phyloP scores from a whole-genome alignment of 129 eudicot species.

The carrot (Daucus carota) region DH1_v3.0 NC_030386.2:33248501-33249000 shows the following conservation, averaged over 20 bases:
- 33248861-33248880: no score
- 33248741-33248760: not conserved
- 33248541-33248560: not conserved
- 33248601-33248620: not conserved
- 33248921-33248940: no score
- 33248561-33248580: not conserved
- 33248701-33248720: not conserved
- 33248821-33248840: no score
- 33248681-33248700: not conserved
- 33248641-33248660: not conserved
- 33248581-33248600: not conserved
- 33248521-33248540: not conserved
- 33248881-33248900: no score
- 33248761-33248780: not conserved
- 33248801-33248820: no score
- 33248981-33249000: not conserved
- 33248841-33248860: no score
- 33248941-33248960: no score
- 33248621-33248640: not conserved
- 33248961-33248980: no score
- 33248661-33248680: not conserved
- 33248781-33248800: no score
- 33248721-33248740: not conserved
- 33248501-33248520: constrained; percentile 58
- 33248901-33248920: no score